Evolutionary conservation across 148 eudicot species (phyloP).

Genomic region (Diospyros lotus): DNA sequence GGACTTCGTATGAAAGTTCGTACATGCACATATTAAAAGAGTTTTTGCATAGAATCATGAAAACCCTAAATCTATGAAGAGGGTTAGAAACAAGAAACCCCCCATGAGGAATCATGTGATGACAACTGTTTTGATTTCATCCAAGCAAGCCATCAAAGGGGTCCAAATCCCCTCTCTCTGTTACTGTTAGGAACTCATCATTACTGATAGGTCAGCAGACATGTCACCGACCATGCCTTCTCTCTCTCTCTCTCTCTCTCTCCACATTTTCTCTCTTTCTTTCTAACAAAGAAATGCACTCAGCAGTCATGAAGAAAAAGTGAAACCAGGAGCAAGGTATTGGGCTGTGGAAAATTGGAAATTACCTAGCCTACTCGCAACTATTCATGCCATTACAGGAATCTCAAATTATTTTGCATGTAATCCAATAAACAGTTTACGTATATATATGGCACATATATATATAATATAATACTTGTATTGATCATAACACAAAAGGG

Average conservation of each 20-base stretch:
- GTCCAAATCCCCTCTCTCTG: not conserved
- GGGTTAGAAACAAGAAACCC: not conserved
- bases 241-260: constrained; percentile 23
- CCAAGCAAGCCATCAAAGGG: not conserved
- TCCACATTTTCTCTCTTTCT: not conserved
- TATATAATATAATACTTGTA: not conserved
- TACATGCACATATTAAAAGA: not conserved
- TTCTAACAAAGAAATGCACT: constrained; percentile 9
- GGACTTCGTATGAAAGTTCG: no score
- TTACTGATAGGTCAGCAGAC: constrained; percentile 8
- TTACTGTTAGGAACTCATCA: not conserved
- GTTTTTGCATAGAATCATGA: not conserved
- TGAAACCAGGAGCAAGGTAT: not conserved
- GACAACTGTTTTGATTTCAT: not conserved
- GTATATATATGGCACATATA: not conserved
- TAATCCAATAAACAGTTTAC: not conserved
- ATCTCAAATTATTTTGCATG: not conserved
- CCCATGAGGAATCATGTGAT: not conserved
- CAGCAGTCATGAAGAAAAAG: not conserved
- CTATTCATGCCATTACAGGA: constrained; percentile 9
- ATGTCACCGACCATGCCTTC: constrained; percentile 37
- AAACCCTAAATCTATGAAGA: not conserved
- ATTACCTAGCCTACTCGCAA: not conserved
- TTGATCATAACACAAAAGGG: not conserved
- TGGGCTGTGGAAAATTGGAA: not conserved